Percentiles rank a stretch among this genome's conserved stretches.
These are phyloP conservation scores for Mentha longifolia DNA, from an alignment of 257 asterid genomes.

Conservation along the genomic window DNA sequence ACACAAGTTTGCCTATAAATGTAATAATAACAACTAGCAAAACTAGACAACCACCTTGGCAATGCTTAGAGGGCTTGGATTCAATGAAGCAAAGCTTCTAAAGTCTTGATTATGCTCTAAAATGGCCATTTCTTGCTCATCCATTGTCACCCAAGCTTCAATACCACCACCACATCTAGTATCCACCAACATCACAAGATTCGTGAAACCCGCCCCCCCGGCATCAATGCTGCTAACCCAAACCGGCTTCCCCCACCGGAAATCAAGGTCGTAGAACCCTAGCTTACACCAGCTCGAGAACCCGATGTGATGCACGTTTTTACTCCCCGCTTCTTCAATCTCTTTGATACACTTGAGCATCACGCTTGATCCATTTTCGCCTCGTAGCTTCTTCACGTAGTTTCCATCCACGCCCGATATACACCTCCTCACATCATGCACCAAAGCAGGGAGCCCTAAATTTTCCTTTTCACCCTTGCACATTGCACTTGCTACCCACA, in stretches of 20 bases:
- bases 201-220: conserved; percentile 57
- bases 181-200: conserved; percentile 59
- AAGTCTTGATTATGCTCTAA: conserved; percentile 51
- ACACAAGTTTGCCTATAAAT: too few relatives aligned
- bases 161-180: conserved; percentile 60
- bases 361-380: conserved; percentile 43
- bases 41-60: not conserved
- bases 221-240: conserved; percentile 70
- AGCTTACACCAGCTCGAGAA: conserved; percentile 82
- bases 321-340: conserved; percentile 50
- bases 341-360: conserved; percentile 53
- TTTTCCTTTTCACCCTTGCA: not conserved
- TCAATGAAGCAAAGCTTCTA: conserved; percentile 39
- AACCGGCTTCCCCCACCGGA: conserved; percentile 82
- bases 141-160: conserved; percentile 93
- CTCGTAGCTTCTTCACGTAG: conserved; percentile 47
- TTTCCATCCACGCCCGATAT: conserved; percentile 47
- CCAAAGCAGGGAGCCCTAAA: conserved; percentile 38
- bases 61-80: conserved; percentile 57
- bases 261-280: conserved; percentile 69
- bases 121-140: conserved; percentile 57
- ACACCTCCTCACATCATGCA: conserved; percentile 40
- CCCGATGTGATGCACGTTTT: conserved; percentile 51
- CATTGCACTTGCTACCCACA: conserved; percentile 64
- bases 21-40: conserved; percentile 13